Evolutionary conservation across 352 stramenopile genomes (phyloP).

Genomic region (Hyaloperonospora arabidopsidis): DNA sequence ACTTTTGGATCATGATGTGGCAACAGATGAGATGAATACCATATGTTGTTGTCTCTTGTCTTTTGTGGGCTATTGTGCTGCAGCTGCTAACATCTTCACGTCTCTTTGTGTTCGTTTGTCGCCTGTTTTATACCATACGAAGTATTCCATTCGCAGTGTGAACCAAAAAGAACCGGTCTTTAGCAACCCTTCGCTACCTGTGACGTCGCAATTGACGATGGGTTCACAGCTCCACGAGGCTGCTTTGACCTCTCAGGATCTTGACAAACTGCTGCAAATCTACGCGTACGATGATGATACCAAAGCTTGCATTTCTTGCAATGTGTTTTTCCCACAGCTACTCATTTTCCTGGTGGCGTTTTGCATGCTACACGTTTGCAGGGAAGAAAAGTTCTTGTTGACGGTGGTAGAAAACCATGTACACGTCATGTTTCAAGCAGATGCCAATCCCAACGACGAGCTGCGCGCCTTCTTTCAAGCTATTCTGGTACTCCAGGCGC

Average conservation of each 20-base stretch:
- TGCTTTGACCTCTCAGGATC: slow-evolving; percentile 27
- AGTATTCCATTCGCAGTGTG: slow-evolving; percentile 56
- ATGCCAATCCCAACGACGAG: slow-evolving; percentile 49
- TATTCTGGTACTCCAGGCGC: slow-evolving; percentile 42
- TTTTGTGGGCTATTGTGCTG: too few species aligned
- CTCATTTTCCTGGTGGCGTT: not conserved
- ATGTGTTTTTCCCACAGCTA: too few species aligned
- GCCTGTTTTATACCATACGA: not conserved
- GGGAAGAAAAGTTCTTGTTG: slow-evolving; percentile 56
- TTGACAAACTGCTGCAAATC: slow-evolving; percentile 43
- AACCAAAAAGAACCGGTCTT: slow-evolving; percentile 56
- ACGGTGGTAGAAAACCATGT: slow-evolving; percentile 28
- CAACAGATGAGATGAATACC: too few species aligned
- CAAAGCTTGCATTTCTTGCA: not conserved
- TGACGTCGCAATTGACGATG: slow-evolving; percentile 46
- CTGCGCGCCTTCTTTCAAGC: slow-evolving; percentile 70
- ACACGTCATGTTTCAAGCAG: slow-evolving; percentile 47
- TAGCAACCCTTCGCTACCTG: slow-evolving; percentile 37
- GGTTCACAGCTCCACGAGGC: slow-evolving; percentile 44
- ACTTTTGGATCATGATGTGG: too few species aligned
- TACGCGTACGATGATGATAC: slow-evolving; percentile 31
- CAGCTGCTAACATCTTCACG: not conserved
- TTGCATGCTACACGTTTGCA: slow-evolving; percentile 11
- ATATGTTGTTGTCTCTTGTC: too few species aligned
- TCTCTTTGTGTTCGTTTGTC: not conserved